These are phyloP conservation scores for Sarocladium brachiariae DNA, from an alignment of 2,329 filamentous ascomycete genomes.

Conservation along the genomic window DNA sequence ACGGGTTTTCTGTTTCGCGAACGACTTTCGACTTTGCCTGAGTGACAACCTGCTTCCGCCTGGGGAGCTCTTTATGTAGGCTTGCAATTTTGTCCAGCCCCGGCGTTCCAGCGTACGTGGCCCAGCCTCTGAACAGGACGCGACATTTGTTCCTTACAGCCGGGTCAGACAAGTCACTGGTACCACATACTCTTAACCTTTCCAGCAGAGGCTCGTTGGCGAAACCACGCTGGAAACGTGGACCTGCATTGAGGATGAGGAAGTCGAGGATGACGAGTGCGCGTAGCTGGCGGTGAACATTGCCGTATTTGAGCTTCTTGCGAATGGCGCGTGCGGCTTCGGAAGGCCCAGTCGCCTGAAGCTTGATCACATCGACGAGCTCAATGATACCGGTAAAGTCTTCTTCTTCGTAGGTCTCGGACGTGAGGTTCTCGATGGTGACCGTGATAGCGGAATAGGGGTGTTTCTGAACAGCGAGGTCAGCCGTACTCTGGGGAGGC, in stretches of 20 bases:
- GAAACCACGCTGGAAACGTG: constrained; percentile 79
- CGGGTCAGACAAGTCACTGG: constrained; percentile 74
- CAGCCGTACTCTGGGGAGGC: not conserved
- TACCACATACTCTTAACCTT: constrained; percentile 79
- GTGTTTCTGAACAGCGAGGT: constrained; percentile 42
- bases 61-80: constrained; percentile 66
- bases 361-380: constrained; percentile 85
- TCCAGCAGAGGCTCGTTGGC: constrained; percentile 89
- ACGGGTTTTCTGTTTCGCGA: constrained; percentile 69
- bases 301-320: constrained; percentile 99
- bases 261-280: constrained; percentile 86
- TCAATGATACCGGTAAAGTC: constrained; percentile 89
- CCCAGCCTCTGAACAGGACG: constrained; percentile 81
- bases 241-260: constrained; percentile 88
- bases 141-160: constrained; percentile 86
- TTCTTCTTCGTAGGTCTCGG: constrained; percentile 83
- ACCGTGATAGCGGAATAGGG: constrained; percentile 93
- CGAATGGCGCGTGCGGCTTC: constrained; percentile 88
- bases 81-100: constrained; percentile 75
- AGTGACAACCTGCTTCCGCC: constrained; percentile 62
- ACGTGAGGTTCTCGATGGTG: constrained; percentile 82
- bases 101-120: constrained; percentile 72
- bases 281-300: constrained; percentile 82
- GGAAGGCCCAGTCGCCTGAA: constrained; percentile 77
- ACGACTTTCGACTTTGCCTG: constrained; percentile 79